Conservation (phyloP, 768 basidiomycete species). For the Cyathus striatus region DNA sequence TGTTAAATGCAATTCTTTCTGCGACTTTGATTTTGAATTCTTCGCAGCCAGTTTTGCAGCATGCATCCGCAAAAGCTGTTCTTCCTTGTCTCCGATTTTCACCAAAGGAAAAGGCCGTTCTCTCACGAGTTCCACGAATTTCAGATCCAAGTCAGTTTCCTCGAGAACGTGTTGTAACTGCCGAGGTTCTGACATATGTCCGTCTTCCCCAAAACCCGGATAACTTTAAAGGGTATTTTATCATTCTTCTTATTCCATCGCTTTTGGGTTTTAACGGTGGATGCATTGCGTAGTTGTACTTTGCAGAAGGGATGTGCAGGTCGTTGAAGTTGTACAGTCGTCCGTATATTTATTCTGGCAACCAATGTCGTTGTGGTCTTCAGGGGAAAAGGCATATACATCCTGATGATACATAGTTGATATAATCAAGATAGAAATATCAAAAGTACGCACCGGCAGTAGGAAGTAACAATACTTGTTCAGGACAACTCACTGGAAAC, state of each 20-base stretch:
- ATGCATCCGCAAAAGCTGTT: conserved; percentile 29
- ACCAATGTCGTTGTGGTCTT: too few relatives aligned
- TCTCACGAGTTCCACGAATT: conserved; percentile 53
- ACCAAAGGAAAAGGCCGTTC: conserved; percentile 52
- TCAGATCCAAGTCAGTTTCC: conserved; percentile 31
- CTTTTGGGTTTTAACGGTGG: too few relatives aligned
- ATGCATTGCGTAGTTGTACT: too few relatives aligned
- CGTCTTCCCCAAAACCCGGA: conserved; percentile 8
- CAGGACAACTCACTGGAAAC: too few relatives aligned
- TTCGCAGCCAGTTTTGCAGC: conserved; percentile 26
- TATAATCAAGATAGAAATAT: too few relatives aligned
- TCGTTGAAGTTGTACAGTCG: too few relatives aligned
- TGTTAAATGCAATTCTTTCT: conserved; percentile 70
- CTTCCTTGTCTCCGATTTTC: conserved; percentile 45
- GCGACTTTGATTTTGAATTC: conserved; percentile 20
- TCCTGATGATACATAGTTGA: too few relatives aligned
- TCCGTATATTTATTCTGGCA: too few relatives aligned
- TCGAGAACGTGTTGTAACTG: conserved; percentile 39
- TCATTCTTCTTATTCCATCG: conserved; percentile 15
- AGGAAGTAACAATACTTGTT: too few relatives aligned
- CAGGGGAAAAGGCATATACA: too few relatives aligned
- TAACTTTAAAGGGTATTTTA: conserved; percentile 10
- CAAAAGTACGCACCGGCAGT: too few relatives aligned
- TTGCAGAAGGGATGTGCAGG: too few relatives aligned
- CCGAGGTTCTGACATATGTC: background rate